Percentiles rank a stretch among this genome's conserved stretches.
Conservation (phyloP, 441 rosid genomes). For the Croton setiger region DNA sequence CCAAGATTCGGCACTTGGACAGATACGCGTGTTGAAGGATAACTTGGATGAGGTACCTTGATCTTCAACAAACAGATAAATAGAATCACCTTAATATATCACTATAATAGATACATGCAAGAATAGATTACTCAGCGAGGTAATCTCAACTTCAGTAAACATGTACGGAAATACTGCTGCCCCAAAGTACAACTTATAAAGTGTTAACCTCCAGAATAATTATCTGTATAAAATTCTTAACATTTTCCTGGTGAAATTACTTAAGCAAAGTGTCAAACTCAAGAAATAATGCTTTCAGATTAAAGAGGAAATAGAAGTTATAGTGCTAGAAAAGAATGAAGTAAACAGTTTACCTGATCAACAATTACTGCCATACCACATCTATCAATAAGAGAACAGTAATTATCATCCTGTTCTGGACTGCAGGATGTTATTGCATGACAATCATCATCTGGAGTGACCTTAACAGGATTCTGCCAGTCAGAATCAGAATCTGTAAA, state of each 20-base stretch:
- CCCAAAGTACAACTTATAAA: not conserved
- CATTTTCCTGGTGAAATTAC: not conserved
- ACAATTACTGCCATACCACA: slow-evolving; percentile 97
- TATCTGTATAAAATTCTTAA: not conserved
- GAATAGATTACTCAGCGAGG: not conserved
- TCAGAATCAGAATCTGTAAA: slow-evolving; percentile 70
- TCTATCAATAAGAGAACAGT: slow-evolving; percentile 87
- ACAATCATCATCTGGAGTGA: slow-evolving; percentile 37
- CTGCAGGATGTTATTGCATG: slow-evolving; percentile 41
- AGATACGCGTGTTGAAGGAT: slow-evolving; percentile 89
- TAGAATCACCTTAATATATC: slow-evolving; percentile 15
- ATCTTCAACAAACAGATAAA: slow-evolving; percentile 48
- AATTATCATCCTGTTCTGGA: slow-evolving; percentile 39
- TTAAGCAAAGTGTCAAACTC: not conserved
- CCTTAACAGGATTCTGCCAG: slow-evolving; percentile 38
- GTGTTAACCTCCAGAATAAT: not conserved
- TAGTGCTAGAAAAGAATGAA: not conserved
- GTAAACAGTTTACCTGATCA: slow-evolving; percentile 68
- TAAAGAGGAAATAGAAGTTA: not conserved
- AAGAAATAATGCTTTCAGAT: not conserved
- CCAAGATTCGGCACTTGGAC: slow-evolving; percentile 97
- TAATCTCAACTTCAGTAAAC: not conserved
- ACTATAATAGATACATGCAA: not conserved
- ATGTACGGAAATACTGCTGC: not conserved
- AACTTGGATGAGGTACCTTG: slow-evolving; percentile 80